These are phyloP conservation scores for Gaultheria prostrata DNA, from an alignment of 148 eudicot genomes.

Conservation along the genomic window DNA sequence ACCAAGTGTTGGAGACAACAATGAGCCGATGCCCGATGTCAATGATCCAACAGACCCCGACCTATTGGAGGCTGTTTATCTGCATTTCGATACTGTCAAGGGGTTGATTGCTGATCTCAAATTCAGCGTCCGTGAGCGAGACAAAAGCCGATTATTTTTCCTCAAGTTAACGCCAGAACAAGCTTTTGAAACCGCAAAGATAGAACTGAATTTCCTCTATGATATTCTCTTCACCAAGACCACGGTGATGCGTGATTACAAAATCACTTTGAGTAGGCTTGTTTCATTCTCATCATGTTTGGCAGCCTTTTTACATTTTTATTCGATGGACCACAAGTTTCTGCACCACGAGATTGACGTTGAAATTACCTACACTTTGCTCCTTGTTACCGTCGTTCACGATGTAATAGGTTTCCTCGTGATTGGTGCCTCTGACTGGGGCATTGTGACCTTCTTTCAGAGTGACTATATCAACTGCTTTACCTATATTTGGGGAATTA, in stretches of 20 bases:
- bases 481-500: too few species aligned
- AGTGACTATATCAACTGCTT: too few species aligned
- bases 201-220: too few species aligned
- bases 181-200: too few species aligned
- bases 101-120: slow-evolving; percentile 42
- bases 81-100: slow-evolving; percentile 34
- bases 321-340: neutral
- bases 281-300: slow-evolving; percentile 17
- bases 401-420: neutral
- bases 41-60: too few species aligned
- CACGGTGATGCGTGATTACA: slow-evolving; percentile 20
- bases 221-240: too few species aligned
- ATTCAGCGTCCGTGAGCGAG: slow-evolving; percentile 33
- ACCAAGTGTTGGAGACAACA: too few species aligned
- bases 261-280: slow-evolving; percentile 14
- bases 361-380: too few species aligned
- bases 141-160: slow-evolving; percentile 18
- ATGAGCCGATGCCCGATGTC: too few species aligned
- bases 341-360: slow-evolving; percentile 12
- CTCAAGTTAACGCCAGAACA: too few species aligned
- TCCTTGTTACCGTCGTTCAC: too few species aligned
- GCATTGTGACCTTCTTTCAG: slow-evolving; percentile 17
- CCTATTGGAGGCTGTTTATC: slow-evolving; percentile 25
- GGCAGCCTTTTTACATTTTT: slow-evolving; percentile 26
- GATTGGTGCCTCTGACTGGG: slow-evolving; percentile 40